A percentile compares a stretch with the other conserved stretches of the same genome.
Evolutionary conservation across 2,329 filamentous ascomycete species (phyloP).

Genomic region (Penicillium sp.): DNA sequence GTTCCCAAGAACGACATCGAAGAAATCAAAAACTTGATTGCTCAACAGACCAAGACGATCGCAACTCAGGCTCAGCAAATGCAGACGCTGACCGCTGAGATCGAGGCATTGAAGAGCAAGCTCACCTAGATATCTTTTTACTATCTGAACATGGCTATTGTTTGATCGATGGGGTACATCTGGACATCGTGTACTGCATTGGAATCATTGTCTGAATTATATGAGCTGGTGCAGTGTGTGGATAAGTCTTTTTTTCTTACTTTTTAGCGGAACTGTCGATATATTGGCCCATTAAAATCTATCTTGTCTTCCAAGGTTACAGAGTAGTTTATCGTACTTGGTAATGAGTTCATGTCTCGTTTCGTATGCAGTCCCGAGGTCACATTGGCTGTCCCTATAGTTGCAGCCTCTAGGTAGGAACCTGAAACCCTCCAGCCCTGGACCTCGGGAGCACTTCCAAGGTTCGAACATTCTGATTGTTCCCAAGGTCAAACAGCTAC

Average conservation of each 20-base stretch:
- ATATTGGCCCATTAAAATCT: conserved; percentile 20
- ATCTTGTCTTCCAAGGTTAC: background rate
- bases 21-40: conserved; percentile 76
- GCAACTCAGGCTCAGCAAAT: conserved; percentile 77
- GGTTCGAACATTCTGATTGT: too few species aligned
- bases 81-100: conserved; percentile 67
- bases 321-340: background rate
- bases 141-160: background rate
- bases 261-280: conserved; percentile 30
- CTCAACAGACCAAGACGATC: conserved; percentile 76
- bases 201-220: conserved; percentile 14
- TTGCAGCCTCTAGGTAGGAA: too few species aligned
- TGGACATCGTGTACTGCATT: background rate
- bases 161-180: conserved; percentile 2
- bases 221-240: conserved; percentile 20
- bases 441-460: too few species aligned
- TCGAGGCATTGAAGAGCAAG: conserved; percentile 79
- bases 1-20: conserved; percentile 66
- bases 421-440: too few species aligned
- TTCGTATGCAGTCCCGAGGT: too few species aligned
- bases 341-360: too few species aligned
- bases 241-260: conserved; percentile 24
- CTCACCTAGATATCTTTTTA: conserved; percentile 50
- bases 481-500: too few species aligned
- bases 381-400: too few species aligned